Evolutionary conservation across 2,329 filamentous ascomycete species (phyloP), one percentile per base, ranked within the genome.

Genomic region (Fusarium verrucosum): DNA sequence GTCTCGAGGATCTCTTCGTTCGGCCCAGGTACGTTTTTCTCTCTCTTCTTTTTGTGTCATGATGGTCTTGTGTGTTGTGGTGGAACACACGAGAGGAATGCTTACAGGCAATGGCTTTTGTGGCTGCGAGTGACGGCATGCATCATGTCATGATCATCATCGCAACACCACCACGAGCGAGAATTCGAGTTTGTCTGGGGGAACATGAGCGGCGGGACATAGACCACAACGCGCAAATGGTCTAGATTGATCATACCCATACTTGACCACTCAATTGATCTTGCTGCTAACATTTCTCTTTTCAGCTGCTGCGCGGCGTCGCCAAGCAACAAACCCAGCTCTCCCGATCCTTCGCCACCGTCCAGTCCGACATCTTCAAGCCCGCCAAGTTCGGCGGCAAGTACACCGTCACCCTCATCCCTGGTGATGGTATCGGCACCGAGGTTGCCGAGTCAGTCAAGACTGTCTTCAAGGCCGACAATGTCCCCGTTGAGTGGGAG

Each of bases 381-480:
- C 94, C 94, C 73, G 93, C 94, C 83, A 95, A 98, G 87, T 98
- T 94, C 80, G 95, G 95, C 79, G 92, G 94, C 83, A 99, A 98
- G 85, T 99, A 98, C 87, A 99, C 95, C 33, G 94, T 97, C 73
- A 97, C 94, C 68, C 86, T 99, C 76, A 98, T 99, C 79, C 95
- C 95, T 80, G 95, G 94, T 87, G 95, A 99, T 76, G 95, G 95
- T 85, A 97, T 99, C 78, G 95, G 95, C 80, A 92, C 92, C 80
- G 95, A 99, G 83, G 94, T 98, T 64, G 93, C 94, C 74, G 94
- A 98, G 83, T 95, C 92, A 66, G 94, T 99, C 80, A 97, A 97
- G 89, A 96, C 94, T 72, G 91, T 99, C 80, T 98, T 98, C 90
- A 98, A 97, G 88, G 94, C 94, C 78, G 94, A 98, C 85, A 98